phyloP scores from a whole-genome alignment of 1,284 basidiomycete species.

The Moesziomyces sp. region DNA sequence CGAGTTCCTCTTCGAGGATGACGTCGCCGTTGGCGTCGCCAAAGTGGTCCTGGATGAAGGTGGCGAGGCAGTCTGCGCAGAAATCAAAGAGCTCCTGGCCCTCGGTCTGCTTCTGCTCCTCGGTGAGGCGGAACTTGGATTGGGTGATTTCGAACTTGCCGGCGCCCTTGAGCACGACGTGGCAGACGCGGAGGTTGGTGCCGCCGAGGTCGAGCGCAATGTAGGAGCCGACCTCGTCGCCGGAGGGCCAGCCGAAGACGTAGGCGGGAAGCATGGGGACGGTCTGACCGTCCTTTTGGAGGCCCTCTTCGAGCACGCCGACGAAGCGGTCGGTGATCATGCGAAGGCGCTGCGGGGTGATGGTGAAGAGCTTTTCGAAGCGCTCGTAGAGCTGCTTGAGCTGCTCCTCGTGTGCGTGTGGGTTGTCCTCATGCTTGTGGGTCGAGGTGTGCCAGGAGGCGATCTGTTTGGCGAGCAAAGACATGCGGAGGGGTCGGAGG shows the following conservation, averaged over 20 bases:
- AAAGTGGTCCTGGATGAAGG: conserved; percentile 84
- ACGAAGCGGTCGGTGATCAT: conserved; percentile 92
- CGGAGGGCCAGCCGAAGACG: conserved; percentile 96
- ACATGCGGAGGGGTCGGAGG: conserved; percentile 4
- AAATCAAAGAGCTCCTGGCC: conserved; percentile 95
- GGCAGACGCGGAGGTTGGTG: conserved; percentile 96
- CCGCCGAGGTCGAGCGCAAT: conserved; percentile 92
- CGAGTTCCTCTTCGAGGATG: conserved; percentile 78
- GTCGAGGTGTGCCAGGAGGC: conserved; percentile 62
- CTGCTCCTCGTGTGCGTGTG: conserved; percentile 53
- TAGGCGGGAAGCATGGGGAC: conserved; percentile 97
- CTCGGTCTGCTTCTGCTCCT: conserved; percentile 98
- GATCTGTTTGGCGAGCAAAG: conserved; percentile 42
- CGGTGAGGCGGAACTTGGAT: conserved; percentile 94
- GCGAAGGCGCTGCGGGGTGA: conserved; percentile 61
- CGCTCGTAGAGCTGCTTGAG: conserved; percentile 52
- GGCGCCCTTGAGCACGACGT: conserved; percentile 87
- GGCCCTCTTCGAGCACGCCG: conserved; percentile 86
- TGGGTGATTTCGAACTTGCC: conserved; percentile 98
- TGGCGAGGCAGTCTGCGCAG: conserved; percentile 91
- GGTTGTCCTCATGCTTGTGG: conserved; percentile 53
- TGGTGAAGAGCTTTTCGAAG: conserved; percentile 60
- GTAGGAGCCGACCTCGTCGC: conserved; percentile 87
- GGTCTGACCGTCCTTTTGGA: conserved; percentile 83
- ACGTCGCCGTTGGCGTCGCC: conserved; percentile 72